Conservation (phyloP, 306 rosid genomes). For the Lupinus albus region DNA sequence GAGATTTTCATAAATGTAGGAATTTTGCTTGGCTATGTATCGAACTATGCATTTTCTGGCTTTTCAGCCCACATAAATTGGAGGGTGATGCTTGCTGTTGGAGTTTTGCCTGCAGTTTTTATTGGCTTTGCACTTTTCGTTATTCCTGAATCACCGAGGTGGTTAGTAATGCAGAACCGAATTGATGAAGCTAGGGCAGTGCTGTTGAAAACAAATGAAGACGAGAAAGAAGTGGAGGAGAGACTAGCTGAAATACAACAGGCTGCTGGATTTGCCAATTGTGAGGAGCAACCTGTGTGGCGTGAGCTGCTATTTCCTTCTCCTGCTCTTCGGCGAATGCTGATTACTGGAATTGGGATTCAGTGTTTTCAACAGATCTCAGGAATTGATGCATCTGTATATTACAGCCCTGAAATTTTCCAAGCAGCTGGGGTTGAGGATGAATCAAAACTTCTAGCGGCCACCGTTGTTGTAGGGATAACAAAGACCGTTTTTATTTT, state of each 20-base stretch:
- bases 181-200: slow-evolving; percentile 82
- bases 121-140: slow-evolving; percentile 79
- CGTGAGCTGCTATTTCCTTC: slow-evolving; percentile 72
- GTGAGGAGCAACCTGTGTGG: slow-evolving; percentile 67
- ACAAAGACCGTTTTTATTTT: slow-evolving; percentile 77
- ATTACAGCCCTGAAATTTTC: slow-evolving; percentile 87
- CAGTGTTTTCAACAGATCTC: slow-evolving; percentile 96
- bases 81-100: slow-evolving; percentile 93
- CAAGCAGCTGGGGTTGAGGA: slow-evolving; percentile 69
- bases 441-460: slow-evolving; percentile 70
- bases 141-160: slow-evolving; percentile 93
- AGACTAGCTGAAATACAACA: slow-evolving; percentile 76
- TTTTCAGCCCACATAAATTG: slow-evolving; percentile 73
- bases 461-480: slow-evolving; percentile 86
- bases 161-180: slow-evolving; percentile 81
- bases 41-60: slow-evolving; percentile 80
- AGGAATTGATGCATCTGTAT: slow-evolving; percentile 90
- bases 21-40: slow-evolving; percentile 84
- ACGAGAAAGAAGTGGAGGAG: slow-evolving; percentile 80
- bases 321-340: slow-evolving; percentile 75
- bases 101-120: slow-evolving; percentile 77
- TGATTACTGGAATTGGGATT: slow-evolving; percentile 83
- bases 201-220: slow-evolving; percentile 71
- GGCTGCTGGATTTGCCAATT: slow-evolving; percentile 66
- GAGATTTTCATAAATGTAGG: slow-evolving; percentile 86